A percentile compares a stretch with the other conserved stretches of the same genome.
Evolutionary conservation across 345 rosid genomes (phyloP).

Genomic region (Arabidopsis thaliana): DNA sequence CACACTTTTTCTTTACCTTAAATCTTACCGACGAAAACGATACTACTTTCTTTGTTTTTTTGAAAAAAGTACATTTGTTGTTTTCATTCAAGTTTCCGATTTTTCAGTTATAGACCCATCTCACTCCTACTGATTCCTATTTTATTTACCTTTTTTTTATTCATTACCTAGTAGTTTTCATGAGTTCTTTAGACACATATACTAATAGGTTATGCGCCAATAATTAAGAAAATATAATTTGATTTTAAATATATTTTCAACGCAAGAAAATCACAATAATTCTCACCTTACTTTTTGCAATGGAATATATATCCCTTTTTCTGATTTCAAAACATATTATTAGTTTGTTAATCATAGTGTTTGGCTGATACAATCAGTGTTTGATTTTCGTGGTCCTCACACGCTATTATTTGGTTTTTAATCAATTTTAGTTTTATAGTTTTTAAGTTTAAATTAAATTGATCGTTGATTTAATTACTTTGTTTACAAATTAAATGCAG

Average conservation of each 20-base stretch:
- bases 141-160: background rate
- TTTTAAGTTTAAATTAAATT: background rate
- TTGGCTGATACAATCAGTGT: slow-evolving; percentile 2
- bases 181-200: background rate
- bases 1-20: background rate
- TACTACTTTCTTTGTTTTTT: too few species aligned
- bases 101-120: background rate
- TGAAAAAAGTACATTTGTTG: background rate
- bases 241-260: background rate
- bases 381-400: slow-evolving; percentile 42
- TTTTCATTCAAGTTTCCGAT: background rate
- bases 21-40: slow-evolving; percentile 1
- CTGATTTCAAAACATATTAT: slow-evolving; percentile 11
- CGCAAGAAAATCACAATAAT: background rate
- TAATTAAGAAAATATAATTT: too few species aligned
- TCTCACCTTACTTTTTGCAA: background rate
- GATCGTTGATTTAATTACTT: background rate
- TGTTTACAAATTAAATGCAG: slow-evolving; percentile 49
- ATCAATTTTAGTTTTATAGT: slow-evolving; percentile 2
- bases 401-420: slow-evolving; percentile 15
- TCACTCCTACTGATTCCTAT: background rate
- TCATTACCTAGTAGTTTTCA: background rate
- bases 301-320: background rate
- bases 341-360: slow-evolving; percentile 24
- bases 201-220: slow-evolving; percentile 1